phyloP scores from a whole-genome alignment of 306 rosid species.

The Macrotyloma uniflorum region DNA sequence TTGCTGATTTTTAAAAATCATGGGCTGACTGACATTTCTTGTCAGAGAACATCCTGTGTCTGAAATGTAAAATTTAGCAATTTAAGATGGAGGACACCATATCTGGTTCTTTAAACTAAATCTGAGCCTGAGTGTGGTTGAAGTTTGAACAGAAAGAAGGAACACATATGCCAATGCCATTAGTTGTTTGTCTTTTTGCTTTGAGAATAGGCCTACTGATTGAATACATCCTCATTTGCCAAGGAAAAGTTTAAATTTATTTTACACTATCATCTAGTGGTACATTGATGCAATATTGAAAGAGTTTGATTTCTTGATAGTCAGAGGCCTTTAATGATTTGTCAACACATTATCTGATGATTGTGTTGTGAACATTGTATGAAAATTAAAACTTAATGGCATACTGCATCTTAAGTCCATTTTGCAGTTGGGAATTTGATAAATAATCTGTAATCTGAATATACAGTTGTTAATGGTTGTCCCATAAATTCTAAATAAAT shows the following conservation, averaged over 20 bases:
- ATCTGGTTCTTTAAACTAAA: background rate
- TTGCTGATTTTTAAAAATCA: background rate
- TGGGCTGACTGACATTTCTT: background rate
- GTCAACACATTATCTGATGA: background rate
- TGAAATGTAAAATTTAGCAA: background rate
- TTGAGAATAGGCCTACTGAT: background rate
- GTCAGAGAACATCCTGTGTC: background rate
- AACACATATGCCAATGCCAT: background rate
- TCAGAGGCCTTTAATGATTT: background rate
- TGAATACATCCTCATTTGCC: background rate
- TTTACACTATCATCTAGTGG: background rate
- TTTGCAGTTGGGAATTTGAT: background rate
- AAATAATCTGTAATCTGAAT: background rate
- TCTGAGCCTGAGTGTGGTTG: background rate
- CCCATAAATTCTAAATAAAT: conserved; percentile 11
- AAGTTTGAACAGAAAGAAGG: background rate
- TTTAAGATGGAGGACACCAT: background rate
- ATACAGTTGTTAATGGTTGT: conserved; percentile 3
- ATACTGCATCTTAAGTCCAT: background rate
- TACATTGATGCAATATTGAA: background rate
- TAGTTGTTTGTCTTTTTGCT: conserved; percentile 19
- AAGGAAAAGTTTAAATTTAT: background rate
- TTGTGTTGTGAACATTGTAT: background rate
- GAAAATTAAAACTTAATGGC: background rate
- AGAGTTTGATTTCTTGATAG: background rate